phyloP scores from a whole-genome alignment of 805 yeast genomes.

The Schwanniomyces vanrijiae region DNA sequence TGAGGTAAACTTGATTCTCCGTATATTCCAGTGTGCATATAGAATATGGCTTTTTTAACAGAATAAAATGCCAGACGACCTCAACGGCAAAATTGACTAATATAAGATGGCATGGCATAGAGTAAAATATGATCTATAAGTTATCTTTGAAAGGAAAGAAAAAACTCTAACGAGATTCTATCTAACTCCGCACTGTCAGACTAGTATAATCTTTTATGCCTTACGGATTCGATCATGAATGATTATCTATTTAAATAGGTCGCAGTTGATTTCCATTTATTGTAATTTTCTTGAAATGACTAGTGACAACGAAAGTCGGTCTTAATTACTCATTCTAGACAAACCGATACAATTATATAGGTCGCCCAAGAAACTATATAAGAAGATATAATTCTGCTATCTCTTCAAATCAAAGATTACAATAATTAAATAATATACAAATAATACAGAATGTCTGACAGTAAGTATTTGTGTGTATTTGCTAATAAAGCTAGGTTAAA shows the following conservation, averaged over 20 bases:
- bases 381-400: background rate
- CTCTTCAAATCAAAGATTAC: background rate
- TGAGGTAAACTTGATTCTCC: background rate
- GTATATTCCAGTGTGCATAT: background rate
- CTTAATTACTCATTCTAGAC: background rate
- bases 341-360: background rate
- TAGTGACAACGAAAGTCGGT: background rate
- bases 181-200: background rate
- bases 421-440: background rate
- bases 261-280: slow-evolving; percentile 3
- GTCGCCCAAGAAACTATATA: background rate
- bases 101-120: background rate
- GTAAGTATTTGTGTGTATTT: background rate
- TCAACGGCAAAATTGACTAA: background rate
- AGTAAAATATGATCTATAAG: background rate
- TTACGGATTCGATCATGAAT: background rate
- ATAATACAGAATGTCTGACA: slow-evolving; percentile 1
- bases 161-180: background rate
- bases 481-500: background rate
- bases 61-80: background rate
- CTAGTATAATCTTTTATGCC: background rate
- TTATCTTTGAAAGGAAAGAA: background rate
- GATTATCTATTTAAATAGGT: background rate
- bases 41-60: background rate
- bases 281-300: background rate